Evolutionary conservation across 116 monocot species (phyloP).

Genomic region (Zostera marina): DNA sequence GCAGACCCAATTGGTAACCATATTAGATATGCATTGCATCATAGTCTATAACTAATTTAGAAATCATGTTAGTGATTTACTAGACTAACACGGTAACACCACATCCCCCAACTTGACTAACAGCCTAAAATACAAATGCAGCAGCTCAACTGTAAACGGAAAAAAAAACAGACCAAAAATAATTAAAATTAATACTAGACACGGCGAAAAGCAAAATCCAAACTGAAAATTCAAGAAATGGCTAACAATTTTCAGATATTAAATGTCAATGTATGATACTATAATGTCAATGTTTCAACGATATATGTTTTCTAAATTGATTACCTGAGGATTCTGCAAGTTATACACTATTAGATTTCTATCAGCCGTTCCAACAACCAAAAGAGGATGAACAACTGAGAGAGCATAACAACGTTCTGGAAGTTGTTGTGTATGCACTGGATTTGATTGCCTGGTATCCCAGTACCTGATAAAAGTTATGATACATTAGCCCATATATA

Average conservation of each 20-base stretch:
- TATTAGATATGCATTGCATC: no score
- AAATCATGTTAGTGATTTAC: no score
- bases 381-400: conserved; percentile 65
- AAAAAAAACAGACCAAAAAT: not conserved
- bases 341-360: conserved; percentile 78
- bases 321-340: conserved; percentile 88
- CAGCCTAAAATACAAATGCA: not conserved
- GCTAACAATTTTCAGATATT: not conserved
- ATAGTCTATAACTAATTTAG: no score
- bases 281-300: not conserved
- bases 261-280: not conserved
- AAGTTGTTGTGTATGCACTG: conserved; percentile 83
- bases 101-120: not conserved
- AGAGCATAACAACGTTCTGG: conserved; percentile 89
- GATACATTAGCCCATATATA: not conserved
- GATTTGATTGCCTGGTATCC: conserved; percentile 88
- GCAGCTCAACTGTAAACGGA: not conserved
- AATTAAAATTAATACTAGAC: not conserved
- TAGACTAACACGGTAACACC: not conserved
- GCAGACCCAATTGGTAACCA: no score
- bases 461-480: conserved; percentile 40
- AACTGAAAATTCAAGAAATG: not conserved
- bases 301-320: not conserved
- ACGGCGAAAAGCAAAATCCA: not conserved
- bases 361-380: conserved; percentile 97